Evolutionary conservation across 2,329 filamentous ascomycete genomes (phyloP).

Genomic region (Chalara sp.): DNA sequence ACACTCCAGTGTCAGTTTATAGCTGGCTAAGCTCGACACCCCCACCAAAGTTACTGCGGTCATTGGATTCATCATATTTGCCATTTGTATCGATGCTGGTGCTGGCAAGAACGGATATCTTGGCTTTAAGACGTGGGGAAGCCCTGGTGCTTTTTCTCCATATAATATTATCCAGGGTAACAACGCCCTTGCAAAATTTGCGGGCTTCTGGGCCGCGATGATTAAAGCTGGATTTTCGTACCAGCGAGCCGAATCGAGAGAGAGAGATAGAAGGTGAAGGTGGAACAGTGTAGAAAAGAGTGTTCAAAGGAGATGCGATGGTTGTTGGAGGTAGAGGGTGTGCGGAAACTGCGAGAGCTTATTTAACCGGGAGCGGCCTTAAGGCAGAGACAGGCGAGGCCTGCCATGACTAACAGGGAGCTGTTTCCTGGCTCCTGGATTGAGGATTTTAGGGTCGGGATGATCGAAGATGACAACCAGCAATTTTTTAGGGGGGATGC

Average conservation of each 20-base stretch:
- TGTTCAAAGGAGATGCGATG: slow-evolving; percentile 8
- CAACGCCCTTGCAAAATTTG: slow-evolving; percentile 52
- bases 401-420: too few relatives aligned
- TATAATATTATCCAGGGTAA: slow-evolving; percentile 42
- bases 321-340: slow-evolving; percentile 7
- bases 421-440: too few relatives aligned
- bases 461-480: too few relatives aligned
- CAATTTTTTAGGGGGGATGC: too few relatives aligned
- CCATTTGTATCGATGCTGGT: slow-evolving; percentile 68
- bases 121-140: slow-evolving; percentile 65
- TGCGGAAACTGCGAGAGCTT: slow-evolving; percentile 5
- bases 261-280: slow-evolving; percentile 74
- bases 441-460: too few relatives aligned
- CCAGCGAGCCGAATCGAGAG: slow-evolving; percentile 71
- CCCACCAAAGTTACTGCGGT: too few relatives aligned
- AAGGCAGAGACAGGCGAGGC: too few relatives aligned
- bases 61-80: slow-evolving; percentile 69
- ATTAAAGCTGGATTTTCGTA: slow-evolving; percentile 64
- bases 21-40: slow-evolving; percentile 66
- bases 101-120: slow-evolving; percentile 63
- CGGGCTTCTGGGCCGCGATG: slow-evolving; percentile 65
- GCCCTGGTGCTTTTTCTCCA: slow-evolving; percentile 61
- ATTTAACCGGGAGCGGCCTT: too few relatives aligned
- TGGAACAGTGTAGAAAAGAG: slow-evolving; percentile 8
- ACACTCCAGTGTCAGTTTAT: too few relatives aligned